Base-by-base conservation (phyloP, 1,284 basidiomycete genomes). In the Austroboletus rostrupii region DNA sequence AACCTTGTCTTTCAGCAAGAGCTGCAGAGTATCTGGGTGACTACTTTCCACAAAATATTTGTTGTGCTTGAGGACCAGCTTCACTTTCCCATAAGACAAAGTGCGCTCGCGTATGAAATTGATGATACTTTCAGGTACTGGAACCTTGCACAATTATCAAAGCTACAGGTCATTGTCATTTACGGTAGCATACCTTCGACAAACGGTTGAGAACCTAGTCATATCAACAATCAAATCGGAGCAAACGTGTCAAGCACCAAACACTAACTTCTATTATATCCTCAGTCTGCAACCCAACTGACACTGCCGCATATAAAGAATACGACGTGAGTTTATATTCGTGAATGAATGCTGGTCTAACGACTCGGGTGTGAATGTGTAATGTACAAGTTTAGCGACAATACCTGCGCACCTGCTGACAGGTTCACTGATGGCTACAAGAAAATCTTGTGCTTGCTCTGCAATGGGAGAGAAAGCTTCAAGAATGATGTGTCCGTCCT, bases 271-370 rank as follows among this genome's bases (percentile, higher is more conserved):
- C 93, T 69, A 99, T 97, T 62, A 99, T 99, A 68, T 99, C 95
- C 64, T 96, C 88, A 4, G 97, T 99, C 68, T 98, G 92, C 33
- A 99, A 75, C 20, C 97, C 97, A 52, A 99, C 97, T 14, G 95
- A 98, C 54, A 99, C 96, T 49, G 97, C 97, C 47, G 97, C 97
- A 70, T 99, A 98, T 26, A 99, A 78, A 21, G 95, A 97, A 70
- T 98, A 97, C 42, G 95, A 89, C 45, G 96, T 98, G 63, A 99
- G 85, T 72, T 97, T 94, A 80, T 98, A 99, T 77, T 99, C 97
- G 73, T 99, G 97, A 56, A 99, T 96, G 71, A 97, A 92, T 31
- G 91, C 87, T 38, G 97, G 97, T 74, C 93, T 94, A 66, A n/a
- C 38, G 53, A 59, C 49, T 49, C 59, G 47, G 39, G 56, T 63